phyloP scores from a whole-genome alignment of 805 yeast species.

The Metschnikowia similis region DNA sequence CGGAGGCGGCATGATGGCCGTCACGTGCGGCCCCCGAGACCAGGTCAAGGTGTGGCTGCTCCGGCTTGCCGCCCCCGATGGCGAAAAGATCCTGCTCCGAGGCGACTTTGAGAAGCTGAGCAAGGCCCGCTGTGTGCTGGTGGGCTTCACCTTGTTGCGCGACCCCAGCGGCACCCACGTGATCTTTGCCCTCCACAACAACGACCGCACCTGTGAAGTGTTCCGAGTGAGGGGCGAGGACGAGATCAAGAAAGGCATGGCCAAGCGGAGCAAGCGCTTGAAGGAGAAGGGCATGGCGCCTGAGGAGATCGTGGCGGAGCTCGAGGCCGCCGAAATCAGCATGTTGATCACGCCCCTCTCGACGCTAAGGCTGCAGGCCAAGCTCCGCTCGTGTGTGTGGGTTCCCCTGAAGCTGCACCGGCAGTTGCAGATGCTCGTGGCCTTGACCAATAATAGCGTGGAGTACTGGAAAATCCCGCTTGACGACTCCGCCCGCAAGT shows the following conservation, averaged over 20 bases:
- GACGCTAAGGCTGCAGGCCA: conserved; percentile 58
- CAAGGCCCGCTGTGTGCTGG: conserved; percentile 61
- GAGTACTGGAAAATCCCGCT: conserved; percentile 59
- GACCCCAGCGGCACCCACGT: conserved; percentile 33
- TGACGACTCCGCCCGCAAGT: conserved; percentile 54
- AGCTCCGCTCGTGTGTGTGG: conserved; percentile 68
- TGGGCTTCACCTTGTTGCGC: conserved; percentile 43
- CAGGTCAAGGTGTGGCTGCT: conserved; percentile 81
- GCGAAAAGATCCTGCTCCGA: conserved; percentile 44
- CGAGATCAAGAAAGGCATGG: conserved; percentile 73
- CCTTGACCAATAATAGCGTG: conserved; percentile 69
- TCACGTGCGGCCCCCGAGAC: conserved; percentile 77
- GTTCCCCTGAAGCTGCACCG: conserved; percentile 41
- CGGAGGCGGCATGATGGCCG: conserved; percentile 34
- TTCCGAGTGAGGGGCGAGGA: conserved; percentile 72
- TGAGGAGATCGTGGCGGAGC: conserved; percentile 50
- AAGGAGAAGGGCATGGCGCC: conserved; percentile 60
- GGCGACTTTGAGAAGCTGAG: conserved; percentile 76
- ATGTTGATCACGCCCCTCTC: conserved; percentile 68
- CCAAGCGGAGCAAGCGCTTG: conserved; percentile 73
- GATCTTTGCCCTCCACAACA: conserved; percentile 67
- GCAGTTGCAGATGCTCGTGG: conserved; percentile 54
- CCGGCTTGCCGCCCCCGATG: conserved; percentile 50
- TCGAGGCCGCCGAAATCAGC: conserved; percentile 45
- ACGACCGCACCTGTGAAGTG: conserved; percentile 75